Base-by-base conservation (phyloP, 768 basidiomycete genomes). In the Suillus luteus region DNA sequence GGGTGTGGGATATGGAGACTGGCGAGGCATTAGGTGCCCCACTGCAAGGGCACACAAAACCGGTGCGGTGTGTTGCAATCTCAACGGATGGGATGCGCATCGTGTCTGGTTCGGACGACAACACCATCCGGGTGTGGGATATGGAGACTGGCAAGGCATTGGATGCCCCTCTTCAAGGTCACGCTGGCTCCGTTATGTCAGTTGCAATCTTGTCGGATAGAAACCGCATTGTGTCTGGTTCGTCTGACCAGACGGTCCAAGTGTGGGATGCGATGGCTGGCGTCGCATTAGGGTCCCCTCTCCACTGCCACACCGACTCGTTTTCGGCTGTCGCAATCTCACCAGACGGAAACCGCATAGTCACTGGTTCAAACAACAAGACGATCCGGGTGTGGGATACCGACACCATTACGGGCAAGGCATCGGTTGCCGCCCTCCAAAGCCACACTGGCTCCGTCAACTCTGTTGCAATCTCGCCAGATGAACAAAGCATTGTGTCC, bases 91-190 rank as follows among this genome's bases (percentile, higher is more conserved):
- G 58, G 1, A 43, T 22, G 43, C 15, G 8, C 33, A 58, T 62
- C 22, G 19, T 60, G 4, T 62, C 62, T 5, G 62, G 62, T 37
- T 57, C 57, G 15, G 1, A 5, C 0, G 55, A 57, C 37, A 24
- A 22, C 1, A 38, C 55, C 2, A 37, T 22, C 6, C 33, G n/a
- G 59, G 40, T 66, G 66, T 76, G 7, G 70, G 60, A 64, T 35
- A 33, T 59, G 17, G 22, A 61, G 27, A 41, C 48, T 35, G 59
- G 40, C 31, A 3, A 63, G 35, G 41, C 40, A 49, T 49, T 48
- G 1, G 31, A 10, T 44, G 44, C n/a, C 24, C 49, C 54, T 1
- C n/a, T 62, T 10, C n/a, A 19, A 15, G 41, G 41, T 4, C 43
- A 60, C 14, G n/a, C 22, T 60, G 44, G 0, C 5, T 8, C 1